These are phyloP conservation scores for Holtermannia corniformis DNA, from an alignment of 768 basidiomycete genomes.

Conservation along the genomic window DNA sequence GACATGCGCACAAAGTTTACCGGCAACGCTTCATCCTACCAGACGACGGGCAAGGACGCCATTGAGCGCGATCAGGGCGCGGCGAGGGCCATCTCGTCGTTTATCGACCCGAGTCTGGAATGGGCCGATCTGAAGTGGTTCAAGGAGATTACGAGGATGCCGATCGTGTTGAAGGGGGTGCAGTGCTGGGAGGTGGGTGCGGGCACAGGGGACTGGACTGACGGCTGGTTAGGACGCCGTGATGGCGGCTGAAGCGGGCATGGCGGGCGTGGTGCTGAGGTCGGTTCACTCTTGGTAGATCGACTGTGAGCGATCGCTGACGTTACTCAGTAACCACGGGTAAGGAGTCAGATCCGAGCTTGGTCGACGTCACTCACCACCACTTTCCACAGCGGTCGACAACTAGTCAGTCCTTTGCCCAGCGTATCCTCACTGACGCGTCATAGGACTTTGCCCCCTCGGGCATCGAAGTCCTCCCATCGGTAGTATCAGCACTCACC, in stretches of 20 bases:
- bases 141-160: slow-evolving; percentile 73
- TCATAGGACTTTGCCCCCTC: slow-evolving; percentile 53
- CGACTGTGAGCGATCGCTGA: not conserved
- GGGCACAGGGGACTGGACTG: not conserved
- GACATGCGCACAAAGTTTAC: slow-evolving; percentile 97
- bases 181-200: slow-evolving; percentile 63
- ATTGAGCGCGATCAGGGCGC: slow-evolving; percentile 84
- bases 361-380: not conserved
- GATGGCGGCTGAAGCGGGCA: slow-evolving; percentile 55
- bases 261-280: slow-evolving; percentile 35
- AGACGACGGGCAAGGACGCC: slow-evolving; percentile 41
- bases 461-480: slow-evolving; percentile 79
- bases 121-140: slow-evolving; percentile 78
- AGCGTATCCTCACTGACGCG: slow-evolving; percentile 7
- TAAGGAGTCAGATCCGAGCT: slow-evolving; percentile 6
- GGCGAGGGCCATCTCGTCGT: slow-evolving; percentile 87
- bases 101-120: slow-evolving; percentile 82
- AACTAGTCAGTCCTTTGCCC: slow-evolving; percentile 12
- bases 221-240: slow-evolving; percentile 56
- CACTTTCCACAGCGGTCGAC: slow-evolving; percentile 16
- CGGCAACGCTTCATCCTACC: slow-evolving; percentile 51
- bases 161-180: slow-evolving; percentile 81
- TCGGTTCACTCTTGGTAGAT: not conserved
- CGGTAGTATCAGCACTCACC: slow-evolving; percentile 66
- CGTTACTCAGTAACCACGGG: slow-evolving; percentile 26